phyloP scores from a whole-genome alignment of 805 yeast genomes.

The Lachancea quebecensis region DNA sequence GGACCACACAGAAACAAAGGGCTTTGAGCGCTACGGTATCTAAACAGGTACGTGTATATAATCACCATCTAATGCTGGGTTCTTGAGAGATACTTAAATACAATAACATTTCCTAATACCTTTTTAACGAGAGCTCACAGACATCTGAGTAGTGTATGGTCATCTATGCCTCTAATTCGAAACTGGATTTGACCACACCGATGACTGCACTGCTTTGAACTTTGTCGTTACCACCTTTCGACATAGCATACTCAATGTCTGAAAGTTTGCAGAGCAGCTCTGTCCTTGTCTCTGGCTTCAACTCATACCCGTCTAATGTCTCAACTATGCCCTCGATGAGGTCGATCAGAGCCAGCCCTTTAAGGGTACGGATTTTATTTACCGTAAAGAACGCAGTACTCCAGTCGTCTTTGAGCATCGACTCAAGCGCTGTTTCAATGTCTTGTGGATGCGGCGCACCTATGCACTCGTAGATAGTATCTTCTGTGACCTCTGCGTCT shows the following conservation, averaged over 20 bases:
- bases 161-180: slow-evolving; percentile 29
- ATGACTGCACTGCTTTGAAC: slow-evolving; percentile 86
- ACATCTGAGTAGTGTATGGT: neutral
- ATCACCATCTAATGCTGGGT: no score
- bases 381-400: slow-evolving; percentile 64
- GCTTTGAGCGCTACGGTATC: neutral
- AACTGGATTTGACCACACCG: slow-evolving; percentile 63
- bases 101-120: neutral
- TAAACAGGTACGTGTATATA: no score
- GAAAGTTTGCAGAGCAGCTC: slow-evolving; percentile 63
- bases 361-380: slow-evolving; percentile 53
- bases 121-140: neutral
- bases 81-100: neutral
- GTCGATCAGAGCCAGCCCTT: slow-evolving; percentile 89
- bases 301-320: slow-evolving; percentile 59
- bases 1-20: neutral
- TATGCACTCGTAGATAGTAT: slow-evolving; percentile 84
- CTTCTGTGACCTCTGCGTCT: slow-evolving; percentile 50
- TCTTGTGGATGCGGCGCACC: slow-evolving; percentile 94
- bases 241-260: slow-evolving; percentile 85
- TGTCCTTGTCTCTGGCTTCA: slow-evolving; percentile 52
- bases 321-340: slow-evolving; percentile 69
- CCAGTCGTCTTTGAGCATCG: slow-evolving; percentile 86
- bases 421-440: slow-evolving; percentile 63
- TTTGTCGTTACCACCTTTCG: slow-evolving; percentile 88